phyloP scores from a whole-genome alignment of 257 asterid species.

The Petunia axillaris region DNA sequence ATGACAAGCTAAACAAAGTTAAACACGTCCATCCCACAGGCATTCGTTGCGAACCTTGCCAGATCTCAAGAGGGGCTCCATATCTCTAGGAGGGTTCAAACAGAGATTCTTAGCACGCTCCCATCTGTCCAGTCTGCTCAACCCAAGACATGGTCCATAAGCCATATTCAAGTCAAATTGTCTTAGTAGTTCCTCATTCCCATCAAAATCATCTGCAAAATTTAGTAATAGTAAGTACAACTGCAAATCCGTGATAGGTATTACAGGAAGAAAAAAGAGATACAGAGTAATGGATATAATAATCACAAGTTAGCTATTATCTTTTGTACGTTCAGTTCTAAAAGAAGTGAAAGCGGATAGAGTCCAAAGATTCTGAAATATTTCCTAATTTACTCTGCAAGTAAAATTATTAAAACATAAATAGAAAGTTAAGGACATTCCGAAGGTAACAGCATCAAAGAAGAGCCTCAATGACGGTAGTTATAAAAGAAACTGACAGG shows the following conservation, averaged over 20 bases:
- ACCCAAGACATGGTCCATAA: slow-evolving; percentile 39
- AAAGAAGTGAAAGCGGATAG: not conserved
- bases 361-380: not conserved
- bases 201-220: slow-evolving; percentile 30
- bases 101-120: slow-evolving; percentile 34
- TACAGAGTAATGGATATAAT: not conserved
- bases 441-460: not conserved
- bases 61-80: slow-evolving; percentile 19
- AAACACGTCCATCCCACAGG: slow-evolving; percentile 27
- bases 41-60: not conserved
- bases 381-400: not conserved
- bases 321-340: not conserved
- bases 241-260: not conserved
- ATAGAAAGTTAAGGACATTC: not conserved
- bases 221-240: not conserved
- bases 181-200: slow-evolving; percentile 29
- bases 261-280: not conserved
- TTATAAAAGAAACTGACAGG: not conserved
- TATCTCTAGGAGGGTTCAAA: slow-evolving; percentile 35
- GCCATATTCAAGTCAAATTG: slow-evolving; percentile 39
- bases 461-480: not conserved
- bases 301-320: not conserved
- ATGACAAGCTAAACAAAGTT: slow-evolving; percentile 14
- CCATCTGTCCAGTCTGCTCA: slow-evolving; percentile 39
- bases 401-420: not conserved